Conservation (phyloP, 805 yeast species). For the Tetrapisispora arboricola region DNA sequence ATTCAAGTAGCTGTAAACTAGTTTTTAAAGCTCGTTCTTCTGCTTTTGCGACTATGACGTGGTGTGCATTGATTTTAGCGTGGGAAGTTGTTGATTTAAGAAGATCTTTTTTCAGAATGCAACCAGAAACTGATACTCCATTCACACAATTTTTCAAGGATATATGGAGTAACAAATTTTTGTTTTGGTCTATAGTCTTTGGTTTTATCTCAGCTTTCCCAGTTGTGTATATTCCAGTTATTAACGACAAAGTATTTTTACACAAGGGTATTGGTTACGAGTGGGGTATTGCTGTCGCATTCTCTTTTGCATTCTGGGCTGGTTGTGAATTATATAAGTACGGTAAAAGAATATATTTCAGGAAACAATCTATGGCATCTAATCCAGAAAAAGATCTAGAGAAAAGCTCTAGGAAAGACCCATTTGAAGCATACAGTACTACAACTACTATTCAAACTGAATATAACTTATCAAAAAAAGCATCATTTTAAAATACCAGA, state of each 20-base stretch:
- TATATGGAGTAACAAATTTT: slow-evolving; percentile 62
- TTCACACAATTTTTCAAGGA: slow-evolving; percentile 51
- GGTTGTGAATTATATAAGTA: slow-evolving; percentile 62
- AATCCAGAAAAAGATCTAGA: slow-evolving; percentile 60
- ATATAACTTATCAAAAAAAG: slow-evolving; percentile 5
- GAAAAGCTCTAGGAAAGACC: slow-evolving; percentile 35
- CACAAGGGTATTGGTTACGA: slow-evolving; percentile 66
- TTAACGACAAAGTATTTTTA: slow-evolving; percentile 63
- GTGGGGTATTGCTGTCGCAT: slow-evolving; percentile 67
- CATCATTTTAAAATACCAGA: neutral
- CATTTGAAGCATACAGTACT: slow-evolving; percentile 49
- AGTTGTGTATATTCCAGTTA: slow-evolving; percentile 80
- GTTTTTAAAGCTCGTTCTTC: slow-evolving; percentile 72
- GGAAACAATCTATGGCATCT: slow-evolving; percentile 33
- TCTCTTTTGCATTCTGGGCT: slow-evolving; percentile 44
- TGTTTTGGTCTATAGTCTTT: slow-evolving; percentile 69
- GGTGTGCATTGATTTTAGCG: slow-evolving; percentile 73
- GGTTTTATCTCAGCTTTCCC: slow-evolving; percentile 72
- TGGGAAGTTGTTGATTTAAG: slow-evolving; percentile 76
- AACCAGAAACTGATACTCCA: slow-evolving; percentile 53
- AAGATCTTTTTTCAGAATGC: slow-evolving; percentile 61
- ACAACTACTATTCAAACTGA: slow-evolving; percentile 36
- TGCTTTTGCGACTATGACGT: slow-evolving; percentile 72
- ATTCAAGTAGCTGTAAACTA: slow-evolving; percentile 38
- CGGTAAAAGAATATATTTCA: slow-evolving; percentile 46